phyloP scores from a whole-genome alignment of 306 rosid species.

The Cucumis cinereus region DNA sequence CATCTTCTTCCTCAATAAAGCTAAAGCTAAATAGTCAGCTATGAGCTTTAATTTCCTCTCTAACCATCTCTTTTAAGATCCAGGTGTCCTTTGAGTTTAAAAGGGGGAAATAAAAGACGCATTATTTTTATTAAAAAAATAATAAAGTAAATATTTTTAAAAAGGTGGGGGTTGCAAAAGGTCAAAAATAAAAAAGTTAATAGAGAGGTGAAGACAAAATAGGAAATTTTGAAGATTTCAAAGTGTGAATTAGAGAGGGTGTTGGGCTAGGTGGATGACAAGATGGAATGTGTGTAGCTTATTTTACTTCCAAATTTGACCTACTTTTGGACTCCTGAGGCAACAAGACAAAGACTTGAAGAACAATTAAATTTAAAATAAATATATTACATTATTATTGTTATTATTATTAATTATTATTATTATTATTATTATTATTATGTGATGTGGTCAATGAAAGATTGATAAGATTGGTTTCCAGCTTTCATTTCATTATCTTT shows the following conservation, averaged over 20 bases:
- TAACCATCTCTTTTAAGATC: neutral
- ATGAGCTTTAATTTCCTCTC: neutral
- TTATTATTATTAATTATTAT: neutral
- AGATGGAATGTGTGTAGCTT: constrained; percentile 7
- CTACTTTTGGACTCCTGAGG: neutral
- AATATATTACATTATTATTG: neutral
- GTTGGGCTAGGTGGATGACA: constrained; percentile 6
- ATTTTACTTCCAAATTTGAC: constrained; percentile 3
- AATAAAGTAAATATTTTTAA: neutral
- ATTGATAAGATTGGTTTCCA: constrained; percentile 7
- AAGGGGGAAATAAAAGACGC: neutral
- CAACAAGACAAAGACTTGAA: neutral
- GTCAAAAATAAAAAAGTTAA: neutral
- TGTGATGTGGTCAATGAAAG: constrained; percentile 2
- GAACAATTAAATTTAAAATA: neutral
- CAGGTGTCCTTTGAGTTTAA: neutral
- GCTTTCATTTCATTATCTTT: constrained; percentile 8
- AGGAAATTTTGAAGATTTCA: neutral
- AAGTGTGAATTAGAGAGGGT: neutral
- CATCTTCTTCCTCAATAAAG: neutral
- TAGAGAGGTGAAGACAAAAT: constrained; percentile 2
- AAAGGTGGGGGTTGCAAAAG: neutral
- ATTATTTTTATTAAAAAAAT: neutral
- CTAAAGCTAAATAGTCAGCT: neutral
- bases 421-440: neutral